These are phyloP conservation scores for Fusarium hostae DNA, from an alignment of 2,329 filamentous ascomycete genomes.

Conservation along the genomic window DNA sequence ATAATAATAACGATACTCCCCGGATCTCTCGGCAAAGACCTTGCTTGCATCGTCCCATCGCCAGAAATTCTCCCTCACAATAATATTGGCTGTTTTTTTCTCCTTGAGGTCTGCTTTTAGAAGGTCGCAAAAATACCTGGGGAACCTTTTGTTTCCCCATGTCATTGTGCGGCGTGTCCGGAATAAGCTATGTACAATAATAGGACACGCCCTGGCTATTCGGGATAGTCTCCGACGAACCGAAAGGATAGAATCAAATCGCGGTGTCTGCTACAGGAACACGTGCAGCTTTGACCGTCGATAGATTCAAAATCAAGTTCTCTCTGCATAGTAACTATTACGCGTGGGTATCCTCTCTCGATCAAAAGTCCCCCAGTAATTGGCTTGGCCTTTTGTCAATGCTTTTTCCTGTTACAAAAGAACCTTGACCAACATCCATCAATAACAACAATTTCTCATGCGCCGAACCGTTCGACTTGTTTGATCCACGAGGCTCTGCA, in stretches of 20 bases:
- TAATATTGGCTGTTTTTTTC: not conserved
- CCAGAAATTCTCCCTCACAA: conserved; percentile 18
- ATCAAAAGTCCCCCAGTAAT: conserved; percentile 40
- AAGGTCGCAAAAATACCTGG: conserved; percentile 37
- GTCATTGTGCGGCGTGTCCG: conserved; percentile 10
- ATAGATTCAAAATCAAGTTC: conserved; percentile 13
- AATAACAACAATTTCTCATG: not conserved
- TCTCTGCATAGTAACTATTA: conserved; percentile 29
- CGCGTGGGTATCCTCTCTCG: conserved; percentile 32
- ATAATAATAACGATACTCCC: not conserved
- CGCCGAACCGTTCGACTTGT: conserved; percentile 23
- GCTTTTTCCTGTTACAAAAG: conserved; percentile 24
- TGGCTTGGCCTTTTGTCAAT: conserved; percentile 15
- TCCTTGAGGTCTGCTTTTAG: conserved; percentile 33
- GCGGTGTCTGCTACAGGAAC: not conserved
- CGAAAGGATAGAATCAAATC: conserved; percentile 3
- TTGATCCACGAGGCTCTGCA: conserved; percentile 21
- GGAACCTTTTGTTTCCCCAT: conserved; percentile 17
- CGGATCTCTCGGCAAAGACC: conserved; percentile 36
- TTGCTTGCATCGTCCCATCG: conserved; percentile 6
- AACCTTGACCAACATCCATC: conserved; percentile 21
- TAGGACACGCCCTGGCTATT: conserved; percentile 20
- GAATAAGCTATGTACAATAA: not conserved
- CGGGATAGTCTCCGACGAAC: conserved; percentile 27
- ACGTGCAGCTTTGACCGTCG: conserved; percentile 15